These are phyloP conservation scores for Fusarium beomiforme DNA, from an alignment of 2,329 filamentous ascomycete genomes.

Conservation along the genomic window DNA sequence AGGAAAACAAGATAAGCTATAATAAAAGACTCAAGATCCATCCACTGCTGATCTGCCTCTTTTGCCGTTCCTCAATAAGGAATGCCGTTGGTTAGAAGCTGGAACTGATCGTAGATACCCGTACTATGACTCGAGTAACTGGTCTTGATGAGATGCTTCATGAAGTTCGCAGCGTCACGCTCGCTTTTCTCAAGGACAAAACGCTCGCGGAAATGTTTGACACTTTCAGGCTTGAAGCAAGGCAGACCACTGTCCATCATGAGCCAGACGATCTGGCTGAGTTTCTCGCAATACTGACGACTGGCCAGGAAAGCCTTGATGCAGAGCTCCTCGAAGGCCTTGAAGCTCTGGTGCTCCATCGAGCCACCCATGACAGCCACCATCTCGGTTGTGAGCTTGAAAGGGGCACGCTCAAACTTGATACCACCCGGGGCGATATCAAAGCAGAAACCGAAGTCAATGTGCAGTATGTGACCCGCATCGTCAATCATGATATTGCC, in stretches of 20 bases:
- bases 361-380: slow-evolving; percentile 97
- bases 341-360: slow-evolving; percentile 86
- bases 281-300: slow-evolving; percentile 86
- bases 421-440: slow-evolving; percentile 97
- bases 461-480: slow-evolving; percentile 95
- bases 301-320: slow-evolving; percentile 94
- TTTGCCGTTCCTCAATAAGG: slow-evolving; percentile 71
- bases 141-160: slow-evolving; percentile 88
- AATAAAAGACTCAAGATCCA: not conserved
- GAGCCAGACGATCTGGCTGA: slow-evolving; percentile 87
- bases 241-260: slow-evolving; percentile 98
- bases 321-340: slow-evolving; percentile 95
- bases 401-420: slow-evolving; percentile 96
- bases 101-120: slow-evolving; percentile 97
- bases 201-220: slow-evolving; percentile 89
- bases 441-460: slow-evolving; percentile 99
- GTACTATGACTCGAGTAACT: slow-evolving; percentile 93
- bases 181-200: slow-evolving; percentile 94
- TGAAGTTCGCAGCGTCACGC: slow-evolving; percentile 92
- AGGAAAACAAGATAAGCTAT: slow-evolving; percentile 3
- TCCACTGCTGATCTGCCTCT: slow-evolving; percentile 1
- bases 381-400: slow-evolving; percentile 98
- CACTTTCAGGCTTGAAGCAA: slow-evolving; percentile 96
- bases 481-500: slow-evolving; percentile 99
- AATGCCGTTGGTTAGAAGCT: slow-evolving; percentile 96